Base-by-base conservation (phyloP, 371 early-diverging fungal species). In the Mucor sp. region DNA sequence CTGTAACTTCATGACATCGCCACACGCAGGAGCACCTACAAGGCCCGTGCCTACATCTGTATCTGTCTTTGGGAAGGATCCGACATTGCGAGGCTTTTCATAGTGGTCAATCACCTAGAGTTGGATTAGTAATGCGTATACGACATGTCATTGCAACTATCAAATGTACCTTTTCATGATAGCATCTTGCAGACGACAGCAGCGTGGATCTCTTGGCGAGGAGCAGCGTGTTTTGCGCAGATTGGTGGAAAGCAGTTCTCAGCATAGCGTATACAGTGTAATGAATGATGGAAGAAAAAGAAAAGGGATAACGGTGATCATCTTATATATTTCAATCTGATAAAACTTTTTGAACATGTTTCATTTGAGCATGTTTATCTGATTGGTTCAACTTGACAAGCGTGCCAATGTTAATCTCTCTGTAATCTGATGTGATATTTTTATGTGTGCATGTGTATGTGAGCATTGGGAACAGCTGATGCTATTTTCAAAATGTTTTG, bases 1-100 rank as follows among this genome's bases (percentile, higher is more conserved):
- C 77, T 99, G 99, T 41, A 99, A 88, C 72, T 98, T 96, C 97
- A 99, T 97, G 30, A 99, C 99, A 85, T 99, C 99, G 65, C 99
- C 99, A 82, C 99, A 99, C 8, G 99, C 99, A 30, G 99, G 99
- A 0, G 99, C 99, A 17, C 99, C 99, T 9, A 99, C 99, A 19
- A 99, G 87, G 15, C 99, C 99, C 15, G 99, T 99, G 30, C 99
- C 99, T 33, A 99, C 96, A 69, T 91, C 85, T 14, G 86, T 84
- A 69, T 92, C 92, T 30, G 78, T 83, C 79, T 96, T 96, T 70
- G 88, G 86, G 67, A 99, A 83, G 9, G 99, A 95, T 27, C 99
- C 99, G 58, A 99, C 97, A 75, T 99, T 99, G 77, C 98, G 90
- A 39, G 99, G 99, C 63, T 89, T 88, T 76, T 94, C 94, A 77